These are phyloP conservation scores for Botrytis elliptica DNA, from an alignment of 2,329 filamentous ascomycete species.

Conservation along the genomic window DNA sequence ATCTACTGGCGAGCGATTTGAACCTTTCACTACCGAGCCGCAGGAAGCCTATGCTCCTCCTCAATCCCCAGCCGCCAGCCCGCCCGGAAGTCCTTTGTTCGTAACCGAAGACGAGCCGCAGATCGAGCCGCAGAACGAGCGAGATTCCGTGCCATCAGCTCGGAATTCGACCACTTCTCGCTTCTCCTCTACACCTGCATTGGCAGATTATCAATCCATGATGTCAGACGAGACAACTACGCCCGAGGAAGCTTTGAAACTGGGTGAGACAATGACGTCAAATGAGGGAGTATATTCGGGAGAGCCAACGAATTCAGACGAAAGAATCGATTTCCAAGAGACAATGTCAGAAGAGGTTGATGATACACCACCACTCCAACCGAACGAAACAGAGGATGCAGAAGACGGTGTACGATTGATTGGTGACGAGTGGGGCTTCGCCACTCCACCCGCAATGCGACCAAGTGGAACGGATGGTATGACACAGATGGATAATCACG, in stretches of 20 bases:
- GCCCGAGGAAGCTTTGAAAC: background rate
- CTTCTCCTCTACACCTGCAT: background rate
- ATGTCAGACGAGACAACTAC: background rate
- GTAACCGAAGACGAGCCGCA: background rate
- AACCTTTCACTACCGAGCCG: background rate
- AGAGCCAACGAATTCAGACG: background rate
- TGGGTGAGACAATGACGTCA: background rate
- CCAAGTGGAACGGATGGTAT: background rate
- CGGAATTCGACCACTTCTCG: background rate
- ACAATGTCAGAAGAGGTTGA: background rate
- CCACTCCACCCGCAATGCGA: background rate
- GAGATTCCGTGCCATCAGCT: background rate
- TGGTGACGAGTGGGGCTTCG: background rate
- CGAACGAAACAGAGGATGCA: background rate
- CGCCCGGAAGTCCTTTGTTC: background rate
- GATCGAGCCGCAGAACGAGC: background rate
- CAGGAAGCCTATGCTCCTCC: background rate
- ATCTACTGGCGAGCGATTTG: background rate
- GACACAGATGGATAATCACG: background rate
- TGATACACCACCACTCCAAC: background rate
- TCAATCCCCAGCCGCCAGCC: background rate
- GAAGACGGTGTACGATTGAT: fast-evolving
- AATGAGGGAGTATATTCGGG: background rate
- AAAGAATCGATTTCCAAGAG: background rate
- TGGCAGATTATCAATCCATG: too few species aligned